Evolutionary conservation across 2,329 filamentous ascomycete species (phyloP), one percentile per base, ranked within the genome.

Genomic region (Zymoseptoria tritici): DNA sequence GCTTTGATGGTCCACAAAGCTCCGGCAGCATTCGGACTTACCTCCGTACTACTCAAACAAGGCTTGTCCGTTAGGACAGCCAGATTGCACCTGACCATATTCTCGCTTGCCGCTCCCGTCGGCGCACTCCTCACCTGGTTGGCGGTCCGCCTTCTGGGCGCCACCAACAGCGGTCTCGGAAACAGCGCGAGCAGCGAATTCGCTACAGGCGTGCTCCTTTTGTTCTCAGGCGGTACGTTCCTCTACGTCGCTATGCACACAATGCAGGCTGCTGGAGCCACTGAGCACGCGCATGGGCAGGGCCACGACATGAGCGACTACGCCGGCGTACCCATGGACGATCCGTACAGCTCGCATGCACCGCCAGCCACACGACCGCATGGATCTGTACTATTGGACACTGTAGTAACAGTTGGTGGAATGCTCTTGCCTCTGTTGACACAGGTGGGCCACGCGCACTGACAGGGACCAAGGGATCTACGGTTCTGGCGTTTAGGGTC

Each of bases 241-340:
- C 76, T 99, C 88, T 97, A 97, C 71, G 94, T 99, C 51, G 94
- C 94, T 0, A 97, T 97, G 92, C 94, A 99, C 72, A 91, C 92
- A 0, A 96, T 97, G 91, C 90, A 95, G 72, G 92, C 96, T 70
- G 84, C 86, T 21, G 66, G 65, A 20, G 67, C 71, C 7, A 53
- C 64, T 52, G 66, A 73, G 81, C 85, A 56, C 85, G 84, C 69
- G 68, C 77, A 6, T 51, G 55, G 55, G 21, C 60, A 57, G 21
- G 83, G 86, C 20, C 75, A 76, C 2, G 74, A 72, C 3, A 62
- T 62, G 58, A 66, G 67, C 49, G 67, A 66, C 1, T 69, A 68
- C 57, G 60, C 64, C 4, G 65, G 64, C 24, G 62, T 68, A 31
- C 65, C 66, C 1, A 54, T 64, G 54, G 62, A 66, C 24, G 66